Evolutionary conservation across 2,329 filamentous ascomycete genomes (phyloP), one percentile per base, ranked within the genome.

Genomic region (Stachybotrys chartarum): DNA sequence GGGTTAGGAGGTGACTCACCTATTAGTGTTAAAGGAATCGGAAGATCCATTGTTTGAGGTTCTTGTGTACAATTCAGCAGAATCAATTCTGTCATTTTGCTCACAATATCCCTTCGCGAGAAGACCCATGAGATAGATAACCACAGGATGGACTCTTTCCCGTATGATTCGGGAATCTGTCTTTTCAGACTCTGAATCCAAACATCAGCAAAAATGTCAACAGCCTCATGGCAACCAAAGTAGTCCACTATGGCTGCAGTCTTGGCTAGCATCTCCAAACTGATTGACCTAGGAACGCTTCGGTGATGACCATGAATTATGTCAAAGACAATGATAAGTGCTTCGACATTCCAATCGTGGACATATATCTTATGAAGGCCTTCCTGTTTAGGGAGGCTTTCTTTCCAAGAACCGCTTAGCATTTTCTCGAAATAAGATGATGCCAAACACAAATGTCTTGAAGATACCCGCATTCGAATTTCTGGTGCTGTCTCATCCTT

Each of bases 191-290:
- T 31, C 18, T 30, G 31, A 5, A 51, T 46, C 54, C 54, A 55
- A 16, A 7, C 12, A 18, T 32, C 45, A 57, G 30, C 58, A 65
- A 32, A 65, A 56, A 52, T 63, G 60, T 47, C 64, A 61, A 35
- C 56, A 61, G 35, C 45, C 42, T 57, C 55, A 17, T 52, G 48
- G 18, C 55, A 57, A 44, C 48, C 50, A 18, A 54, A 57, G 39
- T 54, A 57, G 30, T 57, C 52, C 16, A 54, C 52, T 17, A 57
- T 48, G 31, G 42, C 18, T 18, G 55, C 32, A 31, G 54, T 55
- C 6, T 52, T 50, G 10, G 55, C 53, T 17, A 57, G 50, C 39
- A 48, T 16, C 50, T 52, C 7, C 7, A 54, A 35, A 30, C 24
- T 35, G 10, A 35, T 3, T 35, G 49, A 51, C 30, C 30, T 30